A percentile compares a stretch with the other conserved stretches of the same genome.
These are phyloP conservation scores for Raffaelea deltoideospora DNA, from an alignment of 2,329 filamentous ascomycete genomes.

Conservation along the genomic window DNA sequence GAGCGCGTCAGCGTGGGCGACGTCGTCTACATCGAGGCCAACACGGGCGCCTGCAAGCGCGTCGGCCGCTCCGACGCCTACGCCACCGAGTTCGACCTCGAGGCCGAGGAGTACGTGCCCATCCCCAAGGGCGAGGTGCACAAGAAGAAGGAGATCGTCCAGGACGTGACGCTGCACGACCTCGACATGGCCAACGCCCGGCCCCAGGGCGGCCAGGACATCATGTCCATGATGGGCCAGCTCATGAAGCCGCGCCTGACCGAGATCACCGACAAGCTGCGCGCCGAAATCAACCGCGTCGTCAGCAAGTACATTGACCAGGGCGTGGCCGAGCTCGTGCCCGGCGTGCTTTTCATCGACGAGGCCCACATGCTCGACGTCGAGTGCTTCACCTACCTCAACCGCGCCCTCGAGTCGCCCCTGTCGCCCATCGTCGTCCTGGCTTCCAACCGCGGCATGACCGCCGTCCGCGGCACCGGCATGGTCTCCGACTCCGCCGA, in stretches of 20 bases:
- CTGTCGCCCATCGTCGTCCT: conserved; percentile 96
- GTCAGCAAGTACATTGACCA: conserved; percentile 99
- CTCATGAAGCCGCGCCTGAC: conserved; percentile 99
- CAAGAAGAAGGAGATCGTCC: conserved; percentile 99
- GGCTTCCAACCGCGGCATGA: conserved; percentile 90
- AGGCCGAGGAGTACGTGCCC: conserved; percentile 97
- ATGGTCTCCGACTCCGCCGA: conserved; percentile 20
- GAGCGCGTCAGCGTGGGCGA: conserved; percentile 92
- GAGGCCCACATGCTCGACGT: conserved; percentile 99
- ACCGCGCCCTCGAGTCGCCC: conserved; percentile 87
- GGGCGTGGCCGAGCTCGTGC: conserved; percentile 93
- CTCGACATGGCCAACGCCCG: conserved; percentile 89
- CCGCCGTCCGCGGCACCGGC: conserved; percentile 69
- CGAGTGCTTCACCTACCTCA: conserved; percentile 97
- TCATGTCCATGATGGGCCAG: conserved; percentile 99
- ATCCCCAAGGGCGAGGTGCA: conserved; percentile 98
- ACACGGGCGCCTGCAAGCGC: conserved; percentile 94
- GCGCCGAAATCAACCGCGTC: conserved; percentile 95
- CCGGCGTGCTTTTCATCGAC: conserved; percentile 94
- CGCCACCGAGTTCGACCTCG: conserved; percentile 94
- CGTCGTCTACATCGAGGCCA: conserved; percentile 98
- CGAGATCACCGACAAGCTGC: conserved; percentile 95
- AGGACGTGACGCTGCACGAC: conserved; percentile 95
- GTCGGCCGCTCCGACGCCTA: conserved; percentile 94
- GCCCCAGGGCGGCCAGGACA: conserved; percentile 93